Conservation (phyloP, 345 rosid species). For the Geranium brycei region DNA sequence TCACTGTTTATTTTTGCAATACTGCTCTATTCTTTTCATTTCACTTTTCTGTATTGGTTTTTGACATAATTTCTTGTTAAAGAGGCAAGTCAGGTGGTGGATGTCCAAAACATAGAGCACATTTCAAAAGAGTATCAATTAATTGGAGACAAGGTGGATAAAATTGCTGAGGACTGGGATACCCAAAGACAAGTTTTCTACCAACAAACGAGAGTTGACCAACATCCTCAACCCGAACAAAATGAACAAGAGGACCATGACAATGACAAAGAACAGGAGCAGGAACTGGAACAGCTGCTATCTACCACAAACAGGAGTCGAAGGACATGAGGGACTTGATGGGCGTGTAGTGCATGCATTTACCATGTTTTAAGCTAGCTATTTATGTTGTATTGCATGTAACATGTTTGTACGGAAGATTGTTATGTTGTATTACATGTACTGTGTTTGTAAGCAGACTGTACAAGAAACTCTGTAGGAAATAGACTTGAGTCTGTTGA, state of each 20-base stretch:
- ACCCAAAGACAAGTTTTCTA: conserved; percentile 29
- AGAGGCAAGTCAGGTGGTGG: conserved; percentile 42
- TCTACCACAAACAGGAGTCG: background rate
- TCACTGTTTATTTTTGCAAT: background rate
- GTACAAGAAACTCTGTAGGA: too few relatives aligned
- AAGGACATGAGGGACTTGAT: too few relatives aligned
- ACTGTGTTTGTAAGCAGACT: too few relatives aligned
- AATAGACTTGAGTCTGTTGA: too few relatives aligned
- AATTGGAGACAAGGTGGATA: conserved; percentile 33
- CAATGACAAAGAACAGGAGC: conserved; percentile 24
- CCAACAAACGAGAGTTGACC: conserved; percentile 33
- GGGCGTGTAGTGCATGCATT: too few relatives aligned
- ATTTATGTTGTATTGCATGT: too few relatives aligned
- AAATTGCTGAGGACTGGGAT: conserved; percentile 43
- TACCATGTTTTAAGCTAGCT: too few relatives aligned
- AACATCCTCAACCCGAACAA: conserved; percentile 3
- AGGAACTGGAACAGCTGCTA: conserved; percentile 31
- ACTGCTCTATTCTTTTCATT: conserved; percentile 7
- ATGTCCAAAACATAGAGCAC: conserved; percentile 45
- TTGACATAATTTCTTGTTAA: conserved; percentile 1
- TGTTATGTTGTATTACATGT: too few relatives aligned
- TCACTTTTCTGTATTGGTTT: background rate
- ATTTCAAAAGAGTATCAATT: conserved; percentile 33
- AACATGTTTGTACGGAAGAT: too few relatives aligned
- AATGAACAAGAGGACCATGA: conserved; percentile 12